Evolutionary conservation across 495 filamentous ascomycete genomes (phyloP), one percentile per base, ranked within the genome.

Genomic region (Ascobolus immersus): DNA sequence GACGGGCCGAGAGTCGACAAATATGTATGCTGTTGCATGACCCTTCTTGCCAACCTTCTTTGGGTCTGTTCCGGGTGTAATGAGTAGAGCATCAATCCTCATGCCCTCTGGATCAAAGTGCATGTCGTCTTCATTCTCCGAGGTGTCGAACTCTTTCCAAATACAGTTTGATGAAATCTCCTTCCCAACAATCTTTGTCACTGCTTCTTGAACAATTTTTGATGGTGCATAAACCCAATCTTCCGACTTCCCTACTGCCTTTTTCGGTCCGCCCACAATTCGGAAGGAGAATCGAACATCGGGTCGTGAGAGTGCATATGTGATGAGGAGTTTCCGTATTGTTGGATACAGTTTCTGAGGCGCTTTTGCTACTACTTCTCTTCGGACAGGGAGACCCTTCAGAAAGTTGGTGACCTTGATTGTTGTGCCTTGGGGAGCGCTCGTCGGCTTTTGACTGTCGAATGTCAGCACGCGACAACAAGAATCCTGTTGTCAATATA

Each of bases 1-100:
- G 5, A 94, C 51, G 2, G 80, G 77, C 26, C 86, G 61, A 4
- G 63, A 68, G 48, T 93, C 82, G 0, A 94, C 58, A 8, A 69
- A 82, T 10, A 92, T 36, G 48, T 70, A 76, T 3, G 38, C 23
- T 9, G 37, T 42, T 14, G 39, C 43, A 26, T 70, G 55, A 2
- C 75, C 69, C 31, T 58, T 50, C 39, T 59, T 58, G 34, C 52
- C 59, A 32, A 74, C 49, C 23, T 68, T 73, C 4, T 58, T 52
- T 11, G 51, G 37, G 29, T 73, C 62, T 49, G 44, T 54, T 38
- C 56, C 49, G 2, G 55, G 44, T 14, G 53, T 65, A 11, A 69
- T 67, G 12, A 82, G 52, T 26, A 77, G 62, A 0, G 67, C 67
- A 24, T 71, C 56, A 3, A 82, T 19, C 10, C 13, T 9, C 7